Evolutionary conservation across 805 yeast species (phyloP).

Genomic region (Saturnispora ahearnii): DNA sequence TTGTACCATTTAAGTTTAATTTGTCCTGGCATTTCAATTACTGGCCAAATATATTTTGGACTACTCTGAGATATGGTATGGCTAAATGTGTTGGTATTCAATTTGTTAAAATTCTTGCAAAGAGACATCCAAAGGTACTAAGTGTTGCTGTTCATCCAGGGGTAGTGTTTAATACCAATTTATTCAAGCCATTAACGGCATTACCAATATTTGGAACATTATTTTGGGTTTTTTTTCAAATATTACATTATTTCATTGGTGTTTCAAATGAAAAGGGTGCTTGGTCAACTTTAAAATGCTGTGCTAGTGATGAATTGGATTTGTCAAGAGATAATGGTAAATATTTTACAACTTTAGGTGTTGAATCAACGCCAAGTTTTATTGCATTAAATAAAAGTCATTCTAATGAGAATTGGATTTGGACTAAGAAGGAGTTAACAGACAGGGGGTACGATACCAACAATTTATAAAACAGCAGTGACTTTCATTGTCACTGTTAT

Average conservation of each 20-base stretch:
- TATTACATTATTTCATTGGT: constrained; percentile 62
- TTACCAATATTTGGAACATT: constrained; percentile 68
- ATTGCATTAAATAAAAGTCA: constrained; percentile 50
- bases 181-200: constrained; percentile 69
- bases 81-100: constrained; percentile 78
- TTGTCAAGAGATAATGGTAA: constrained; percentile 57
- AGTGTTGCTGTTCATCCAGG: constrained; percentile 76
- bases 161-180: constrained; percentile 70
- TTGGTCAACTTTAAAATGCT: constrained; percentile 52
- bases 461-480: background rate
- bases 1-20: constrained; percentile 40
- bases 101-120: constrained; percentile 52
- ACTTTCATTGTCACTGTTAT: background rate
- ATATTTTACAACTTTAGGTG: constrained; percentile 55
- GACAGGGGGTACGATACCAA: constrained; percentile 36
- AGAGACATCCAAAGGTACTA: constrained; percentile 55
- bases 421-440: constrained; percentile 58
- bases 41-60: constrained; percentile 57
- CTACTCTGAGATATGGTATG: constrained; percentile 70
- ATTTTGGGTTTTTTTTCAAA: constrained; percentile 63
- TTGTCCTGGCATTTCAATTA: constrained; percentile 43
- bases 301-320: constrained; percentile 43
- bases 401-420: constrained; percentile 67
- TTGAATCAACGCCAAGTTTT: constrained; percentile 44
- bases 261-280: constrained; percentile 66